Conservation (phyloP, 2,329 filamentous ascomycete species). For the Colletotrichum navitas region DNA sequence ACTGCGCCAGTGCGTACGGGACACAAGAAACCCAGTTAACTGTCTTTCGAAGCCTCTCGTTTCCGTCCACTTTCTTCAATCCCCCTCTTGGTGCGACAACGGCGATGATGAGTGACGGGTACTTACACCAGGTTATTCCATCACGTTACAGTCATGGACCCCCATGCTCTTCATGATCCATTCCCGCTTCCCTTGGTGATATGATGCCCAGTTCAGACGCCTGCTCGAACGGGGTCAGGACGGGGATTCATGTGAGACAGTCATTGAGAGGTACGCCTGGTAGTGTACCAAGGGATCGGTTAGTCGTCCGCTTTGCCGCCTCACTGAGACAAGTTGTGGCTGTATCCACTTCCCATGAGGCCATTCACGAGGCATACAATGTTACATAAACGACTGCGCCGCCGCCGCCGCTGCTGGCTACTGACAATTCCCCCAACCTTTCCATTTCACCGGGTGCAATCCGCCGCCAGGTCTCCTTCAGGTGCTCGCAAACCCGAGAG, state of each 20-base stretch:
- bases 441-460: neutral
- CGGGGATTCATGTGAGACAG: neutral
- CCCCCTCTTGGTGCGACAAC: constrained; percentile 11
- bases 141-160: neutral
- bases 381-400: neutral
- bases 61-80: neutral
- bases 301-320: neutral
- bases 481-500: neutral
- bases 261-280: neutral
- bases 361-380: neutral
- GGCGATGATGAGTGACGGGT: constrained; percentile 2
- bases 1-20: constrained; percentile 2
- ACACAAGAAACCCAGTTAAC: neutral
- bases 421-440: neutral
- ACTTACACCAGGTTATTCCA: constrained; percentile 8
- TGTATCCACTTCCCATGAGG: neutral
- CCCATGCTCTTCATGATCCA: neutral
- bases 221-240: neutral
- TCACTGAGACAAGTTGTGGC: neutral
- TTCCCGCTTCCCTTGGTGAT: neutral
- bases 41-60: neutral
- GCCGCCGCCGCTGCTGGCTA: too few species aligned
- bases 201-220: constrained; percentile 8
- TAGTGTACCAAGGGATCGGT: neutral
- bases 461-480: neutral